Percentiles rank a stretch among this genome's conserved stretches.
These are phyloP conservation scores for Trametes cinnabarina DNA, from an alignment of 768 basidiomycete species.

Conservation along the genomic window DNA sequence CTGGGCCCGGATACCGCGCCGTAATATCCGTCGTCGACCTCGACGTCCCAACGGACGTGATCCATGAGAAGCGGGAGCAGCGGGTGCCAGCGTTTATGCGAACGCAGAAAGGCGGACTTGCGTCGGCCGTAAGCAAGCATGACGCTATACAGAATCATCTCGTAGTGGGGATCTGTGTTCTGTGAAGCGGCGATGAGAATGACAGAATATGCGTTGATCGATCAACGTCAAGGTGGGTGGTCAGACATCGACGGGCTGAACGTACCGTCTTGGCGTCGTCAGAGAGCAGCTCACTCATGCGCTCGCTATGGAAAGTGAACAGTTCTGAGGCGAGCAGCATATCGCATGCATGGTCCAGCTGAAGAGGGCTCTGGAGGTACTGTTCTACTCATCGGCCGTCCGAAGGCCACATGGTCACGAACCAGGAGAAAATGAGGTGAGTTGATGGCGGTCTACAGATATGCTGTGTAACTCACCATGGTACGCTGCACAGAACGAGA, in stretches of 20 bases:
- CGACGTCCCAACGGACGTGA: conserved; percentile 77
- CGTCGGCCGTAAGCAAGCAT: conserved; percentile 76
- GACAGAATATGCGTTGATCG: too few species aligned
- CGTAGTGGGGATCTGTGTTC: conserved; percentile 84
- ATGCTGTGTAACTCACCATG: conserved; percentile 57
- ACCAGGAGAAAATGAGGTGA: neutral
- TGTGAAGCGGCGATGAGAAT: conserved; percentile 28
- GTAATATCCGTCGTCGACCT: conserved; percentile 61
- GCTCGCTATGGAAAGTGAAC: conserved; percentile 86
- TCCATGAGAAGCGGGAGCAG: conserved; percentile 84
- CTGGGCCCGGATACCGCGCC: conserved; percentile 37
- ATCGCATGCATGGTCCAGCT: conserved; percentile 80
- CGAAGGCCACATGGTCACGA: conserved; percentile 12
- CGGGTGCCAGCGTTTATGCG: conserved; percentile 79
- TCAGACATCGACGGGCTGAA: neutral
- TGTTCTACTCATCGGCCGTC: conserved; percentile 49
- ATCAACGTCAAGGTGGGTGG: neutral
- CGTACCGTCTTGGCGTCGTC: conserved; percentile 67
- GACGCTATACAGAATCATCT: conserved; percentile 75
- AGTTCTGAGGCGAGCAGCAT: conserved; percentile 81
- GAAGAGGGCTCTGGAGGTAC: conserved; percentile 79
- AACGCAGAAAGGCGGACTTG: conserved; percentile 67
- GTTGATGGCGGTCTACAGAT: neutral
- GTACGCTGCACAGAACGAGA: conserved; percentile 78
- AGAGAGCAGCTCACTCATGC: conserved; percentile 81